Evolutionary conservation across 345 rosid species (phyloP).

Genomic region (Trapa bicornis): DNA sequence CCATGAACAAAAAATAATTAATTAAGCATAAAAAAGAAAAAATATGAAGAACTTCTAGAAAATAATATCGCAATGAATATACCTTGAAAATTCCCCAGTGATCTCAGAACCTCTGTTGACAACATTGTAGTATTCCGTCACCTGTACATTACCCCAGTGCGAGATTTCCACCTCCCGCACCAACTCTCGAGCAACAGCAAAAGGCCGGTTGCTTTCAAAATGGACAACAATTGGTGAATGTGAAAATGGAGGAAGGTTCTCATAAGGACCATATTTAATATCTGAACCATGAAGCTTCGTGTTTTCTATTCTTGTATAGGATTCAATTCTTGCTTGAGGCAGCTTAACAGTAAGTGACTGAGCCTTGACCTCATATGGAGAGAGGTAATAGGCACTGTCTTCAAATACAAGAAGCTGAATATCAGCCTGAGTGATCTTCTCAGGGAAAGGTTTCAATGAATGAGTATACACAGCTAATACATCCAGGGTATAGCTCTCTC

Average conservation of each 20-base stretch:
- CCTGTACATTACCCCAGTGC: slow-evolving; percentile 92
- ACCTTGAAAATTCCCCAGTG: slow-evolving; percentile 97
- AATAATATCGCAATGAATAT: neutral
- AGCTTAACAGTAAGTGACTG: slow-evolving; percentile 67
- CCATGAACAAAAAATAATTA: neutral
- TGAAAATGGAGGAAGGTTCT: slow-evolving; percentile 54
- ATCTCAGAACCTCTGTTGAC: slow-evolving; percentile 70
- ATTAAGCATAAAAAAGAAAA: neutral
- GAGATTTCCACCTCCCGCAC: slow-evolving; percentile 89
- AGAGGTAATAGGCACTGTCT: slow-evolving; percentile 66
- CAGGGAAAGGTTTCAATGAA: slow-evolving; percentile 63
- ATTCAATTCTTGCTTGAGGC: slow-evolving; percentile 63
- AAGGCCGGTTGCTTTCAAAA: slow-evolving; percentile 78
- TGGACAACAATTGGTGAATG: slow-evolving; percentile 61
- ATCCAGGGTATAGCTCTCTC: slow-evolving; percentile 50
- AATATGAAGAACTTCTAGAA: neutral
- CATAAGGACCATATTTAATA: slow-evolving; percentile 84
- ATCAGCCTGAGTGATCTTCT: slow-evolving; percentile 76
- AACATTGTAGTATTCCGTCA: slow-evolving; percentile 73
- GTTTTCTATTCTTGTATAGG: slow-evolving; percentile 63
- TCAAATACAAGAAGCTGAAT: slow-evolving; percentile 73
- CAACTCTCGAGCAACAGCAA: slow-evolving; percentile 65
- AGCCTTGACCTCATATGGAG: slow-evolving; percentile 59
- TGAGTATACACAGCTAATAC: slow-evolving; percentile 54
- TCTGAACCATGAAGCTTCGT: slow-evolving; percentile 57